Percentiles rank a stretch among this genome's conserved stretches.
phyloP scores from a whole-genome alignment of 208 protist species.

The Eutreptiella sp. region DNA sequence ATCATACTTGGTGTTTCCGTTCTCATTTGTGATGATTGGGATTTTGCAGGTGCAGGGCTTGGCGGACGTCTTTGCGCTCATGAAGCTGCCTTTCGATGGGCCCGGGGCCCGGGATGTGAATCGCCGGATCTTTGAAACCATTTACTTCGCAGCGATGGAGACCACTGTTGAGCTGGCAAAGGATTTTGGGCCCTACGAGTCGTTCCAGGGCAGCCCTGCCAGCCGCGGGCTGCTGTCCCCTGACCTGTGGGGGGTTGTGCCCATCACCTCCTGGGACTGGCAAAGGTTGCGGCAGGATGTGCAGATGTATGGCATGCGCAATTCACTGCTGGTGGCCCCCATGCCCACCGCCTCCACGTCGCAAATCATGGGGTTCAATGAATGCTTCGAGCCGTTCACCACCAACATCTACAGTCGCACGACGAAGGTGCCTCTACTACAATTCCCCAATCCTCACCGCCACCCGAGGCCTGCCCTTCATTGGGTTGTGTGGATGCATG shows the following conservation, averaged over 20 bases:
- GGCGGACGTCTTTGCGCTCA: slow-evolving; percentile 92
- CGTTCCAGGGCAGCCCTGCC: slow-evolving; percentile 61
- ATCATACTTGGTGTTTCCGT: too few species aligned
- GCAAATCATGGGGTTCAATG: slow-evolving; percentile 87
- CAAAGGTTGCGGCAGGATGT: slow-evolving; percentile 49
- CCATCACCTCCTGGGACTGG: slow-evolving; percentile 62
- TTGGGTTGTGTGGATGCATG: too few species aligned
- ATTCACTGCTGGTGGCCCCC: slow-evolving; percentile 77
- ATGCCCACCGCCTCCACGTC: slow-evolving; percentile 88
- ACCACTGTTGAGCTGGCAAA: slow-evolving; percentile 50
- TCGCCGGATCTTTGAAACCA: slow-evolving; percentile 98
- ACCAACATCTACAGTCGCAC: slow-evolving; percentile 82
- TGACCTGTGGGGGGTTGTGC: slow-evolving; percentile 65
- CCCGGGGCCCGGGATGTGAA: slow-evolving; percentile 87
- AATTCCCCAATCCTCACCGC: too few species aligned
- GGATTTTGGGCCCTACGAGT: slow-evolving; percentile 56
- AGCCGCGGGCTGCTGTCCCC: slow-evolving; percentile 71
- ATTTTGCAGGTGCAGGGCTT: slow-evolving; percentile 99
- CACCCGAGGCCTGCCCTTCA: too few species aligned
- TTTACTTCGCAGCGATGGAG: slow-evolving; percentile 94
- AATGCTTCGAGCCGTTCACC: slow-evolving; percentile 87
- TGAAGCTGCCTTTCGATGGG: slow-evolving; percentile 90
- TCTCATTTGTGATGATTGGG: too few species aligned
- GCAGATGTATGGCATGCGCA: slow-evolving; percentile 61
- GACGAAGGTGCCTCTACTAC: too few species aligned